A percentile compares a stretch with the other conserved stretches of the same genome.
phyloP scores from a whole-genome alignment of 164 flowering plant genomes.

The Annona cherimola region DNA sequence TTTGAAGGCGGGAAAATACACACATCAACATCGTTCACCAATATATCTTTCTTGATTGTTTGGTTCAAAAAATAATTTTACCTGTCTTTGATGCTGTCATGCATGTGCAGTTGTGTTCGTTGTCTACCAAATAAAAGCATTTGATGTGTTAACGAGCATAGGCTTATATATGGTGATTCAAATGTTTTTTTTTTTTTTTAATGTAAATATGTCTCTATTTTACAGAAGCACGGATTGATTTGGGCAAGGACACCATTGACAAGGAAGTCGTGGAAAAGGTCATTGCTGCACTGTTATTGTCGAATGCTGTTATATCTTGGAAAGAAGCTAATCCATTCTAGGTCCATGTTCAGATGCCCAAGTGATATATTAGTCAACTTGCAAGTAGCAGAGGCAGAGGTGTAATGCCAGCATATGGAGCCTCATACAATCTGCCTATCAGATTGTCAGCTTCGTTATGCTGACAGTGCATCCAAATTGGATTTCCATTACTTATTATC shows the following conservation, averaged over 20 bases:
- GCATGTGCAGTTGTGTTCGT: too few relatives aligned
- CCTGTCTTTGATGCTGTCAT: not conserved
- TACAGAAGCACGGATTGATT: constrained; percentile 67
- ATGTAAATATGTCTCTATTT: not conserved
- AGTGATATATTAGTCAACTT: not conserved
- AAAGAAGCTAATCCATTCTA: not conserved
- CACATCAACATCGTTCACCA: not conserved
- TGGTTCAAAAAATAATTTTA: not conserved
- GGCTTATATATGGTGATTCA: not conserved
- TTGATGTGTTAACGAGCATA: not conserved
- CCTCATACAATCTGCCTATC: not conserved
- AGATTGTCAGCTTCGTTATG: not conserved
- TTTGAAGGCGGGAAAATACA: constrained; percentile 65
- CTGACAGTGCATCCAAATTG: not conserved
- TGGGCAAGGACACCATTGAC: constrained; percentile 64
- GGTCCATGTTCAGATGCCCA: not conserved
- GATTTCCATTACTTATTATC: not conserved
- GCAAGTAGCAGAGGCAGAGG: too few relatives aligned
- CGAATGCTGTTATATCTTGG: not conserved
- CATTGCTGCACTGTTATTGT: constrained; percentile 5
- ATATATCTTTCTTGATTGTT: not conserved
- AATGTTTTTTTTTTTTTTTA: not conserved
- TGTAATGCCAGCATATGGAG: not conserved
- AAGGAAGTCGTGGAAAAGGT: constrained; percentile 96
- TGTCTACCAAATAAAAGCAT: not conserved